Evolutionary conservation across 345 rosid genomes (phyloP), one percentile per base, ranked within the genome.

Genomic region (Citrus inodora): DNA sequence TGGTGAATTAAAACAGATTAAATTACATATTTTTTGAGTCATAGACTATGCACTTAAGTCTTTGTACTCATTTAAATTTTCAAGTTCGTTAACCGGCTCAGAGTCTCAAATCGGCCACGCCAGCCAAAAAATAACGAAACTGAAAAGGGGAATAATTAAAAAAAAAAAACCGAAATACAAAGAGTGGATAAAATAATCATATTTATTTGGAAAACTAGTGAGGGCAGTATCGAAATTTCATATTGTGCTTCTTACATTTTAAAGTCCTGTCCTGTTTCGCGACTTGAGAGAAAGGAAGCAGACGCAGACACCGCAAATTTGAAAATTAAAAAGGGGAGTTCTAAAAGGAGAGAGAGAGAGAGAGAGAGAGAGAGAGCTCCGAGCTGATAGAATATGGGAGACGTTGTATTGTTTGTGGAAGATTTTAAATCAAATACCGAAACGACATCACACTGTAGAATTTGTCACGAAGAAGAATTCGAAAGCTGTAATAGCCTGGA

Each of bases 391-490:
- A 24, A 24, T 4, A 93, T 92, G 97, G 94, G 85, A 71, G 97
- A 93, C 1, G 83, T 87, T 14, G 63, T 86, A 42, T 42, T 93
- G 87, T 82, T 83, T 30, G 85, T 89, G n/a, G 91, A 91, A 65
- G 86, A 88, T 74, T 79, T 75, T 19, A 80, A 83, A 61, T 73
- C 85, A 6, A 83, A 82, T 80, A 73, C 73, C 19, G 78, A 46
- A 46, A 46, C 82, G 56, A 46, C 76, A 51, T 62, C 84, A 7
- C 82, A 82, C 88, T 92, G 99, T 79, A 88, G 99, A 83, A 96
- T 96, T 59, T 96, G 98, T 83, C 97, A 92, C 51, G 99, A 93
- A 80, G 96, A 92, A 70, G 90, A 88, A 40, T 86, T 86, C 24
- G 97, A 88, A 75, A 91, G 92, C 87, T 79, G 78, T 19, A 84